Evolutionary conservation across 305 asterid species (phyloP), one percentile per base, ranked within the genome.

Genomic region (Fraxinus xanthoxyloides): DNA sequence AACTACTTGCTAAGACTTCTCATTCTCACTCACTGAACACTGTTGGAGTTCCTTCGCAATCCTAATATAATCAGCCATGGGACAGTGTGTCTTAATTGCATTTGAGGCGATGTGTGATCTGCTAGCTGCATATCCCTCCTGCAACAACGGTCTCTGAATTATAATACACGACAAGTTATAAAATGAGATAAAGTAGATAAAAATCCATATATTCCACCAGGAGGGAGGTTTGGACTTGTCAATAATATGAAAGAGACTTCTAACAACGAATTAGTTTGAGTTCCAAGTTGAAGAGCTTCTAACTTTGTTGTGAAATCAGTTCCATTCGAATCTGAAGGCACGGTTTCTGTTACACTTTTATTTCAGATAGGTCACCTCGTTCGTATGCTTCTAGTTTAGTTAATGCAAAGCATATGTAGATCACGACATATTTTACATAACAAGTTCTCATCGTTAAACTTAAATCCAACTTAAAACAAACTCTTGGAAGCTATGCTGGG

Each of bases 31-130:
- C 30, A 28, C 72, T 46, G 82, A 43, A 80, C 80, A 21, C 81
- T 67, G 84, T 81, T 83, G 93, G 72, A 95, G 90, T 81, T 89
- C 90, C 88, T 89, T 90, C 6, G 85, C 91, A 46, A 94, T 87
- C 84, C 89, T 88, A 46, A 95, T 91, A 38, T 97, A 94, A 54
- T 91, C 93, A 70, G 78, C 86, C 97, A 91, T 92, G 34, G 93
- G 87, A 73, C 97, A 95, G 82, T 95, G 90, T 51, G 98, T 92
- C 88, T 94, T 95, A 82, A 95, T 91, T 30, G 98, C 99, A 77
- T 91, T 92, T n/a, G 89, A 61, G 72, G 84, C 90, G 3, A 93
- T 92, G 80, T 95, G 98, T 31, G 99, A 95, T 86, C 97, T 89
- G 85, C 88, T 83, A 23, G 88, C 93, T 31, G 89, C 90, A 85